Evolutionary conservation across 75 land plant species (phyloP), one percentile per base, ranked within the genome.

Genomic region (Sequoiadendron giganteum): DNA sequence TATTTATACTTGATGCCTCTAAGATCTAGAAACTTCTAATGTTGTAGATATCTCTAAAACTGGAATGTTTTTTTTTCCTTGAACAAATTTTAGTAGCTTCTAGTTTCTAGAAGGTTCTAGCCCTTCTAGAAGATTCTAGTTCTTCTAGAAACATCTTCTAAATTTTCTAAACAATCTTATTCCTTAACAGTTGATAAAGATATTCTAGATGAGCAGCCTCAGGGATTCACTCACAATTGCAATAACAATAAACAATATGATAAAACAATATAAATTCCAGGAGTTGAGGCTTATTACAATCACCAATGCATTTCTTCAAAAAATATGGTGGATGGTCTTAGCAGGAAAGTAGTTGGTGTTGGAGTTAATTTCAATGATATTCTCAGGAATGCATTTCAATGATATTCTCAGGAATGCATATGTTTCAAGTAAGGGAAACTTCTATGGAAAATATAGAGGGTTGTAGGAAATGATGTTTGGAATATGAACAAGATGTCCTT

Each of bases 401-500:
- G n/a, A n/a, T n/a, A n/a, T n/a, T n/a, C 47, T 1, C 9, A 30
- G 83, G 10, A 43, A 81, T 43, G n/a, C 48, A 81, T 49, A 81
- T 43, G n/a, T 43, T 81, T 81, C 83, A 81, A 45, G 47, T 30
- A 81, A 45, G 48, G n/a, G 83, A 28, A 81, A 81, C 83, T 81
- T 43, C 48, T 81, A 43, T 43, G 48, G 48, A 81, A 81, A 45
- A 43, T n/a, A n/a, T 81, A 0, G 83, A 81, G 83, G 83, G 28
- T 32, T 43, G n/a, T 42, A 19, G 18, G 83, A 80, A 80, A 42
- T n/a, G 82, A 79, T 19, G 21, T 80, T 40, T 43, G 83, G 83
- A 80, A 42, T 1, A 80, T 81, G 43, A 81, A 45, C 13, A 80
- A 6, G 48, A 80, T 42, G 38, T 14, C 39, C 77, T 75, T 75